A percentile compares a stretch with the other conserved stretches of the same genome.
Conservation (phyloP, 495 filamentous ascomycete species). For the Aspergillus ostianus region DNA sequence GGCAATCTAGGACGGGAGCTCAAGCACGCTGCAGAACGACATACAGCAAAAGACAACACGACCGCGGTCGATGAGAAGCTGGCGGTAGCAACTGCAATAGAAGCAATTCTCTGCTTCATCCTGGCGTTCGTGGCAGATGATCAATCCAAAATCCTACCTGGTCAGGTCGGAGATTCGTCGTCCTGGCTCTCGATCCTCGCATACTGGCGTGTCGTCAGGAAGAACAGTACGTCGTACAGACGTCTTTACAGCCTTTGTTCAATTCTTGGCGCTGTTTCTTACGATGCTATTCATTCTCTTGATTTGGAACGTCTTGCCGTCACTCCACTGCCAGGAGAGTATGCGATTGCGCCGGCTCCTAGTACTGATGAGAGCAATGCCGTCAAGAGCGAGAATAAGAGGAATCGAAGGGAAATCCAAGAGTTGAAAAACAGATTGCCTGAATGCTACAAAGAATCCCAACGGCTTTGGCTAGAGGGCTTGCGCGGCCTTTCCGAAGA, state of each 20-base stretch:
- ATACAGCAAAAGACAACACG: slow-evolving; percentile 31
- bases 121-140: slow-evolving; percentile 50
- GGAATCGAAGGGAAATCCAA: slow-evolving; percentile 36
- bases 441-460: slow-evolving; percentile 42
- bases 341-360: slow-evolving; percentile 38
- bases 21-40: slow-evolving; percentile 48
- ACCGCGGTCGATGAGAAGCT: slow-evolving; percentile 37
- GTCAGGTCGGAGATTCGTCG: slow-evolving; percentile 39
- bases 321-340: slow-evolving; percentile 39
- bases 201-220: slow-evolving; percentile 45
- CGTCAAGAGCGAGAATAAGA: slow-evolving; percentile 34
- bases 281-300: slow-evolving; percentile 43
- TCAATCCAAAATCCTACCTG: slow-evolving; percentile 32
- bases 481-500: slow-evolving; percentile 43
- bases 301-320: slow-evolving; percentile 46
- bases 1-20: slow-evolving; percentile 43
- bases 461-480: slow-evolving; percentile 47
- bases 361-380: slow-evolving; percentile 37
- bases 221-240: slow-evolving; percentile 36
- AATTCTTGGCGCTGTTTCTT: slow-evolving; percentile 49
- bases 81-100: slow-evolving; percentile 44
- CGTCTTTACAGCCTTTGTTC: slow-evolving; percentile 42
- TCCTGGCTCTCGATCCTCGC: slow-evolving; percentile 51
- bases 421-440: slow-evolving; percentile 41
- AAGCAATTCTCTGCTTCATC: slow-evolving; percentile 50